phyloP scores from a whole-genome alignment of 805 yeast species.

The Saccharomycopsis babjevae region DNA sequence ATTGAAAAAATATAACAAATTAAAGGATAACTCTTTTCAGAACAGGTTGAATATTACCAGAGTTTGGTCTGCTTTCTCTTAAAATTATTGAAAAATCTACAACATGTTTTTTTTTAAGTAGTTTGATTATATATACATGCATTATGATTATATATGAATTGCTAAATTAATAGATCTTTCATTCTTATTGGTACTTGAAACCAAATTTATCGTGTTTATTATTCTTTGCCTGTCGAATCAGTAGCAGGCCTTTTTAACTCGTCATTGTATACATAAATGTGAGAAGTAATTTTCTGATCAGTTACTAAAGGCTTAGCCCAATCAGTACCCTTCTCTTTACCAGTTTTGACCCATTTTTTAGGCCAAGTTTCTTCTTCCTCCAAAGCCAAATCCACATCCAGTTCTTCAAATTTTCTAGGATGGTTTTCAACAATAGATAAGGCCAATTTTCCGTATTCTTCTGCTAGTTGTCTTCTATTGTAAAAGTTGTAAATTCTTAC shows the following conservation, averaged over 20 bases:
- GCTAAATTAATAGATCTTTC: neutral
- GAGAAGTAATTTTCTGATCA: constrained; percentile 54
- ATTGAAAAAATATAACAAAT: neutral
- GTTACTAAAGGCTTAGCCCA: constrained; percentile 72
- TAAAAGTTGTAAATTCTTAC: constrained; percentile 69
- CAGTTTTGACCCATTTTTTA: constrained; percentile 65
- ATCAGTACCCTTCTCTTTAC: constrained; percentile 67
- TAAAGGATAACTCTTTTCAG: neutral
- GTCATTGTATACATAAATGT: constrained; percentile 37
- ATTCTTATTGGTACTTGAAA: neutral
- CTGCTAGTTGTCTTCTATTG: constrained; percentile 61
- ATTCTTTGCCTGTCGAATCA: neutral
- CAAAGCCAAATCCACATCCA: constrained; percentile 31
- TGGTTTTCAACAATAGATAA: constrained; percentile 39
- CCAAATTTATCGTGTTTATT: neutral
- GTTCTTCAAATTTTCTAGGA: constrained; percentile 44
- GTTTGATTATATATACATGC: constrained; percentile 10
- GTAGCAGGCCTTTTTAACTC: neutral
- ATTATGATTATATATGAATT: neutral
- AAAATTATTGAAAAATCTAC: neutral
- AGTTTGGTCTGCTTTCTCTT: no score
- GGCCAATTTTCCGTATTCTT: constrained; percentile 46
- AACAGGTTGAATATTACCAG: no score
- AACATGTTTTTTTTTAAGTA: neutral
- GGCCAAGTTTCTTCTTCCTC: constrained; percentile 88